Base-by-base conservation (phyloP, 2,329 filamentous ascomycete genomes). In the Corniculantispora saksenae region DNA sequence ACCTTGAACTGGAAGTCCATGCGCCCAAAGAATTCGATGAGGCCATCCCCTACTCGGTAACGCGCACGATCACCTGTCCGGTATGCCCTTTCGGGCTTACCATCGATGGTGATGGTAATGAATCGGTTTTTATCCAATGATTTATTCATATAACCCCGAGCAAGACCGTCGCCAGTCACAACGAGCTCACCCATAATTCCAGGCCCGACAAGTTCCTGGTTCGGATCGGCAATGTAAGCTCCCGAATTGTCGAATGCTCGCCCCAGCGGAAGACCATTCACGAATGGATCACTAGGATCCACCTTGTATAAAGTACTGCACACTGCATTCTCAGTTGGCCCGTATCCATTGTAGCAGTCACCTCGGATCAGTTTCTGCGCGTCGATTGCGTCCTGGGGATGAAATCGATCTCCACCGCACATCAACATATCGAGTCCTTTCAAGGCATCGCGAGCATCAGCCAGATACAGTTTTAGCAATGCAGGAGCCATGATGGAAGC, bases 401-500 rank as follows among this genome's bases (percentile, higher is more conserved):
- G 53, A 15, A 68, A 58, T 3, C 54, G 17, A 3, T 79, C 77
- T 1, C 76, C 77, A 9, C 75, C 74, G n/a, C 76, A 69, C 50
- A 76, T 77, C 2, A 79, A 72, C 57, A 75, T 74, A 25, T 75
- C 77, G 43, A 78, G 76, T 32, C 70, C 66, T 48, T 72, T 68
- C 15, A 80, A 71, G 2, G 74, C 75, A 3, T 72, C 75, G 27
- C 76, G 76, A 65, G 77, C 75, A 51, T 78, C 75, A 19, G 71
- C 70, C 2, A 68, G 53, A 23, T 53, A 59, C n/a, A 62, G 60
- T 27, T 65, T 68, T n/a, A 69, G 47, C 1, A 69, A 35, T 0
- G 67, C 68, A 0, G 67, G 60, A 3, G 68, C 40, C 12, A 68
- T 19, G 0, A 78, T 67, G 23, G 76, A 75, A 58, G 73, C 75